A percentile compares a stretch with the other conserved stretches of the same genome.
These are phyloP conservation scores for Thalassiosira hispida DNA, from an alignment of 352 stramenopile species.

Conservation along the genomic window DNA sequence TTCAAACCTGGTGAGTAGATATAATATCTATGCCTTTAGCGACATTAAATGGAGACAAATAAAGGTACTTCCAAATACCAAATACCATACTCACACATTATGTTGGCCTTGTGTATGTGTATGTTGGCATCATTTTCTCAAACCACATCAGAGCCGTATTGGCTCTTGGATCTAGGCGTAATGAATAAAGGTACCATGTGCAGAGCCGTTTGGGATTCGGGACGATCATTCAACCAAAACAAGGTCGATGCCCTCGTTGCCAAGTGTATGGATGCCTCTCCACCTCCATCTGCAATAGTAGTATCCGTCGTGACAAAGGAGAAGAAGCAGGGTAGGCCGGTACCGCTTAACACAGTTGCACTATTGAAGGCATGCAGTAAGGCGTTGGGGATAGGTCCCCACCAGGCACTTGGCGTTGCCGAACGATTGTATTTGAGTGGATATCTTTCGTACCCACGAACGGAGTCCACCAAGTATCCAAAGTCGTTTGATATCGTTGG, in stretches of 20 bases:
- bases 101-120: too few relatives aligned
- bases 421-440: conserved; percentile 89
- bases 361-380: conserved; percentile 86
- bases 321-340: conserved; percentile 85
- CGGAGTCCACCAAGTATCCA: conserved; percentile 88
- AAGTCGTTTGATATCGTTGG: conserved; percentile 88
- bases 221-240: conserved; percentile 74
- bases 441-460: conserved; percentile 90
- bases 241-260: conserved; percentile 67
- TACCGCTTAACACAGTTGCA: conserved; percentile 86
- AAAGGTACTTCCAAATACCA: too few relatives aligned
- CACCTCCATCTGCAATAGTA: conserved; percentile 51
- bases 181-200: conserved; percentile 78
- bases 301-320: conserved; percentile 77
- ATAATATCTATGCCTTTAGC: too few relatives aligned
- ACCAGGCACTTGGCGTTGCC: conserved; percentile 85
- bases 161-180: conserved; percentile 76
- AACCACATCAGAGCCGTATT: conserved; percentile 72
- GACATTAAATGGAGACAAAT: too few relatives aligned
- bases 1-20: conserved; percentile 91
- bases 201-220: conserved; percentile 66
- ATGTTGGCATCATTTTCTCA: conserved; percentile 51
- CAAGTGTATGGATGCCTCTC: conserved; percentile 46
- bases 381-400: conserved; percentile 85
- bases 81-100: too few relatives aligned